Conservation (phyloP, 1,284 basidiomycete species). For the Puccinia coronata region DNA sequence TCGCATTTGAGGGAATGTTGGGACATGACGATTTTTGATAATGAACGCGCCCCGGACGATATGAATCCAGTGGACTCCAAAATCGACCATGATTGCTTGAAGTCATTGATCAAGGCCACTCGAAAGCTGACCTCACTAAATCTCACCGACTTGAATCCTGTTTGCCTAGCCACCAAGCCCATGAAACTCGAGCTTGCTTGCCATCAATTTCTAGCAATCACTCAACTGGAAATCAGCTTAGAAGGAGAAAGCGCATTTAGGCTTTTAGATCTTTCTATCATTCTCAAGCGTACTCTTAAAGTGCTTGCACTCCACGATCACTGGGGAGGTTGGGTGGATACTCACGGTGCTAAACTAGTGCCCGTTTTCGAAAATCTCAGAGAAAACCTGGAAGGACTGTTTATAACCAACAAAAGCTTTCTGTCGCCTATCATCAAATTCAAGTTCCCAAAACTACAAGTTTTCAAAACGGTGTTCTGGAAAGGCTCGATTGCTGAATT, state of each 20-base stretch:
- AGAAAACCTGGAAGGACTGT: slow-evolving; percentile 35
- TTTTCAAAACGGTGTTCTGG: slow-evolving; percentile 20
- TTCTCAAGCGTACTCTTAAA: slow-evolving; percentile 23
- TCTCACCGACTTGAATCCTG: neutral
- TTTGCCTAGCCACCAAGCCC: neutral
- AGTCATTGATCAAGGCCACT: slow-evolving; percentile 10
- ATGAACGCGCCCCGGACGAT: neutral
- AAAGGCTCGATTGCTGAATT: slow-evolving; percentile 2
- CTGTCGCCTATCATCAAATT: neutral
- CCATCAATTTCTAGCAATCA: neutral
- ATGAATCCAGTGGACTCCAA: slow-evolving; percentile 3
- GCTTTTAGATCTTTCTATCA: slow-evolving; percentile 24
- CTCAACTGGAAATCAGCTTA: slow-evolving; percentile 23
- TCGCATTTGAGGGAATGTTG: too few relatives aligned
- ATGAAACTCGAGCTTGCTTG: neutral
- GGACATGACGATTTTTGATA: too few relatives aligned
- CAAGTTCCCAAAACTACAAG: slow-evolving; percentile 29
- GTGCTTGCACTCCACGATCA: slow-evolving; percentile 18
- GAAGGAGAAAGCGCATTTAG: neutral
- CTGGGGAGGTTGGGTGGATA: neutral
- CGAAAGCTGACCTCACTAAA: slow-evolving; percentile 14
- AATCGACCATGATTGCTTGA: slow-evolving; percentile 17
- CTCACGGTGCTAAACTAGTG: neutral
- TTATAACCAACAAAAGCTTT: slow-evolving; percentile 2
- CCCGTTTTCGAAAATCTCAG: slow-evolving; percentile 31